Base-by-base conservation (phyloP, 202 grass and related monocot genomes). In the Musa balbisiana region DNA sequence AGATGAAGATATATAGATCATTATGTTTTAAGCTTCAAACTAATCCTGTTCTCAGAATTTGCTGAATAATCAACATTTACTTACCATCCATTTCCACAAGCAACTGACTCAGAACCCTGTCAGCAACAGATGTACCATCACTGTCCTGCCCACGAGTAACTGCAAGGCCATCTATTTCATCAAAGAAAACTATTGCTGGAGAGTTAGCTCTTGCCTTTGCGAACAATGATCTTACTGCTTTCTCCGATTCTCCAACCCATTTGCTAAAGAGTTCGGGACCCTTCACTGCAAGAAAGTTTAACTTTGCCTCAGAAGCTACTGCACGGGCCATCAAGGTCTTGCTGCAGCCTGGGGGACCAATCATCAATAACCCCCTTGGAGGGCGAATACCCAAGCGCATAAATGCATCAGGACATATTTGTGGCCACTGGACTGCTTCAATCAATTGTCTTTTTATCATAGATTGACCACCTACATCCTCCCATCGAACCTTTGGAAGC, bases 151-250 rank as follows among this genome's bases (percentile, higher is more conserved):
- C 86, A 69, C 93, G 84, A 75, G 86, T 93, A 24, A 84, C 81
- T 50, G 93, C 93, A 74, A 97, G 93, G 19, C 90, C 93, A 86
- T 97, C 93, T 86, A 97, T 93, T 85, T 97, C 93, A 69, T 97
- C 93, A 81, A 93, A 93, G 80, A 97, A 97, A 78, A 93, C 83
- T 82, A 97, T 93, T 80, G 93, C 88, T 0, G 93, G 93, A 78
- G 90, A 87, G 87, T 97, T 97, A 66, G 60, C 81, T 80, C 78
- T 89, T 0, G 93, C 93, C 72, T 93, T 97, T 52, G 84, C 86
- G 75, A 97, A 97, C 78, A 97, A 78, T 16, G 76, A 81, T 82
- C 73, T 91, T 22, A 97, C 88, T 58, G 90, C 90, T 49, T 93
- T 97, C 63, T 97, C 90, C 49, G 93, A 89, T 65, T 97, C 93